phyloP scores from a whole-genome alignment of 352 stramenopile species.

The Phytophthora pistaciae region DNA sequence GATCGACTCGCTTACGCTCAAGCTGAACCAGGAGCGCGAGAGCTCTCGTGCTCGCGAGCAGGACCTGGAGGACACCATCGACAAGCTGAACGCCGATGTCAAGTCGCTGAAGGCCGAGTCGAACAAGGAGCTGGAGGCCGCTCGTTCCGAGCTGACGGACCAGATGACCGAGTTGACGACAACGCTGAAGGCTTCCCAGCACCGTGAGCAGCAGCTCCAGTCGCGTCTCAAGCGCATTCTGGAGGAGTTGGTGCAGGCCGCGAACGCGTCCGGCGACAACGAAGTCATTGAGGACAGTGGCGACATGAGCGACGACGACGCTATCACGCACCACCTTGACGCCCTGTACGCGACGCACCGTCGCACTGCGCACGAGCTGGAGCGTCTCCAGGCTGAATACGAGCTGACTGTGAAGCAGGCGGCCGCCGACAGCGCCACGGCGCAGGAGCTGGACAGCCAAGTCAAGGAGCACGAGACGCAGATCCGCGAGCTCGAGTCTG shows the following conservation, averaged over 20 bases:
- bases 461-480: slow-evolving; percentile 51
- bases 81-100: slow-evolving; percentile 44
- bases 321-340: slow-evolving; percentile 42
- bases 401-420: slow-evolving; percentile 51
- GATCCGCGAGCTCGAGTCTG: slow-evolving; percentile 55
- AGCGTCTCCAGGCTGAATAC: slow-evolving; percentile 56
- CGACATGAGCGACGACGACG: slow-evolving; percentile 40
- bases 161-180: slow-evolving; percentile 46
- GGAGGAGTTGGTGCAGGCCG: slow-evolving; percentile 48
- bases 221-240: slow-evolving; percentile 51
- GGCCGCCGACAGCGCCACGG: slow-evolving; percentile 38
- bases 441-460: slow-evolving; percentile 49
- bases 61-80: slow-evolving; percentile 46
- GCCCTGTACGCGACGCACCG: slow-evolving; percentile 49
- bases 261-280: slow-evolving; percentile 32
- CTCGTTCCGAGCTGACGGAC: slow-evolving; percentile 27
- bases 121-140: slow-evolving; percentile 35
- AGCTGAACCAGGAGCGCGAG: slow-evolving; percentile 59
- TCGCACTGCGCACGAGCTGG: slow-evolving; percentile 45
- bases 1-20: slow-evolving; percentile 50
- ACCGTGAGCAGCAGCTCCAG: slow-evolving; percentile 59
- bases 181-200: slow-evolving; percentile 48
- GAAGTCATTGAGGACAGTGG: slow-evolving; percentile 32
- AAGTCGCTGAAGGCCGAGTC: slow-evolving; percentile 45
- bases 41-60: slow-evolving; percentile 51